Conservation (phyloP, 164 flowering plant genomes). For the Sedum album region DNA sequence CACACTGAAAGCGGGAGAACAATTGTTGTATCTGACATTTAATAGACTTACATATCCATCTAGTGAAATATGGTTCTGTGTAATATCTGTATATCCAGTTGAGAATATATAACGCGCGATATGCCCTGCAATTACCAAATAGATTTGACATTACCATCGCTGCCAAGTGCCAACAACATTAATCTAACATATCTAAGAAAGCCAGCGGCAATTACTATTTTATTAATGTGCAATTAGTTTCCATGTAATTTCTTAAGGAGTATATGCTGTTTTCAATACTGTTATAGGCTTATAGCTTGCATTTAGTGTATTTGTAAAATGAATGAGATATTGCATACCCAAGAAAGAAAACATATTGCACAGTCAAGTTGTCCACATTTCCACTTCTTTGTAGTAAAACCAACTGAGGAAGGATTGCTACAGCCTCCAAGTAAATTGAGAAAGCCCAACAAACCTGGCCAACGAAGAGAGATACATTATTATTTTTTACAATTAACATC, state of each 20-base stretch:
- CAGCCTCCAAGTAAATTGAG: constrained; percentile 89
- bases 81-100: constrained; percentile 89
- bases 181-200: background rate
- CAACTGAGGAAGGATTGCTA: constrained; percentile 86
- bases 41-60: constrained; percentile 65
- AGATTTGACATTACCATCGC: background rate
- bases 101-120: constrained; percentile 71
- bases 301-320: background rate
- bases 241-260: background rate
- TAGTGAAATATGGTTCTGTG: constrained; percentile 43
- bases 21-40: background rate
- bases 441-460: constrained; percentile 89
- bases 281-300: background rate
- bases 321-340: constrained; percentile 40
- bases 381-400: constrained; percentile 82
- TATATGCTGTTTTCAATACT: background rate
- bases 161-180: background rate
- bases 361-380: constrained; percentile 85
- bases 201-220: too few species aligned
- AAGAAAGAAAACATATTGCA: constrained; percentile 80
- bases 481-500: background rate
- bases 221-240: background rate
- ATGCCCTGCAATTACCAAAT: constrained; percentile 47
- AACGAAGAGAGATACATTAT: background rate
- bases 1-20: background rate